Evolutionary conservation across 73 alveolate species (phyloP).

Genomic region (Tetrahymena thermophila): DNA sequence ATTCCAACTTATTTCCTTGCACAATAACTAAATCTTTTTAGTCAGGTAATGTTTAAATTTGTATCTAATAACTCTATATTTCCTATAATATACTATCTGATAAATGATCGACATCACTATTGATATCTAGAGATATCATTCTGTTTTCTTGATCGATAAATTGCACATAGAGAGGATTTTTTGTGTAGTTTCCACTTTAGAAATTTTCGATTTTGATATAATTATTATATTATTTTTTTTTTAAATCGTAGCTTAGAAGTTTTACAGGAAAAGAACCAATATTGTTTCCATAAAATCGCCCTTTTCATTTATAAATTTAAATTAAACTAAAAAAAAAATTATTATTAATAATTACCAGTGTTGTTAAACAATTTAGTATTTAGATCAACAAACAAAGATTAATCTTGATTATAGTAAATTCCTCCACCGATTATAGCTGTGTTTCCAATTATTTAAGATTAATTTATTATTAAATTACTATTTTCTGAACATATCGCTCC

Average conservation of each 20-base stretch:
- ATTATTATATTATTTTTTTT: neutral
- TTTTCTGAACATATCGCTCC: neutral
- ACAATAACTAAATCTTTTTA: neutral
- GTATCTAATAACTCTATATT: neutral
- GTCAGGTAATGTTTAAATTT: neutral
- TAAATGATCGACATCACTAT: neutral
- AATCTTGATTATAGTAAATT: neutral
- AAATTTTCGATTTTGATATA: neutral
- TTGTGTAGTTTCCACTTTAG: neutral
- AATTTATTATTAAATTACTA: neutral
- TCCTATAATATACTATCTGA: neutral
- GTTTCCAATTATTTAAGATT: neutral
- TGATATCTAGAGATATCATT: neutral
- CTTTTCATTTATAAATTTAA: neutral
- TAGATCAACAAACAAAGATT: neutral
- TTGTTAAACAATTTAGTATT: neutral
- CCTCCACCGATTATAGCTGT: neutral
- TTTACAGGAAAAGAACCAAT: neutral
- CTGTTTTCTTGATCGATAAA: neutral
- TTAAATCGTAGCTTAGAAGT: neutral
- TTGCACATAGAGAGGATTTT: neutral
- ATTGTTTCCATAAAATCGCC: neutral
- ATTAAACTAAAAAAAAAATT: too few species aligned
- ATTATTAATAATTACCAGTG: neutral
- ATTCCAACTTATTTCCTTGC: neutral